Conservation (phyloP, 2,329 filamentous ascomycete genomes). For the Fusarium proliferatum region DNA sequence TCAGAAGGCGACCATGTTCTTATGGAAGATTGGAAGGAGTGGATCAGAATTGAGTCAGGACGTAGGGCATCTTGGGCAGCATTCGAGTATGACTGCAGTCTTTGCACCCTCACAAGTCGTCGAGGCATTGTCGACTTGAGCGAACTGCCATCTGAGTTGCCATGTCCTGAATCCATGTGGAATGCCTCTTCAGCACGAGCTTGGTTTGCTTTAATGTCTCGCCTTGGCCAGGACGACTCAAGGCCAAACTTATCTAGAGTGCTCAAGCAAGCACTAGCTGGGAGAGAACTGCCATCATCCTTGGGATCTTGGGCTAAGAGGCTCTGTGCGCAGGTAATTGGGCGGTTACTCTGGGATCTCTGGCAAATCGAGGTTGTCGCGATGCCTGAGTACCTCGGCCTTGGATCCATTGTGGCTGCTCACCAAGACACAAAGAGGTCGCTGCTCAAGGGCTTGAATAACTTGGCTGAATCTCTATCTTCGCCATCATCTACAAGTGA, state of each 20-base stretch:
- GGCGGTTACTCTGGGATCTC: constrained; percentile 1
- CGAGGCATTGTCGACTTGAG: constrained; percentile 1
- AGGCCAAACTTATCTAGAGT: neutral
- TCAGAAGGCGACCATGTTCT: neutral
- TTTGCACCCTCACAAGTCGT: constrained; percentile 1
- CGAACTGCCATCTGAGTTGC: neutral
- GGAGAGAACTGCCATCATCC: neutral
- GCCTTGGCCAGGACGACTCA: neutral
- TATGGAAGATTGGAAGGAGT: neutral
- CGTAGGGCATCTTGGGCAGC: neutral
- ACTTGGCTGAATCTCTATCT: neutral
- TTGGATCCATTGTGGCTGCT: neutral
- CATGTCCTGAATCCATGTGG: constrained; percentile 4
- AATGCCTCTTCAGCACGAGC: neutral
- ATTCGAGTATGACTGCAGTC: constrained; percentile 2
- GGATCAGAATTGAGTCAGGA: neutral
- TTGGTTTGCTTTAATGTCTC: neutral
- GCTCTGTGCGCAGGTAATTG: neutral
- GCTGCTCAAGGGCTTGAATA: neutral
- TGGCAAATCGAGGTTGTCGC: neutral
- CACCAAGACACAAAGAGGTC: neutral
- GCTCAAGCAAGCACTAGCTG: neutral
- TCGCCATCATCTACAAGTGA: neutral
- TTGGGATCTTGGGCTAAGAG: neutral
- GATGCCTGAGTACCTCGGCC: neutral